Evolutionary conservation across 192 early-diverging fungal genomes (phyloP).

Genomic region (Ramicandelaber brevisporus): DNA sequence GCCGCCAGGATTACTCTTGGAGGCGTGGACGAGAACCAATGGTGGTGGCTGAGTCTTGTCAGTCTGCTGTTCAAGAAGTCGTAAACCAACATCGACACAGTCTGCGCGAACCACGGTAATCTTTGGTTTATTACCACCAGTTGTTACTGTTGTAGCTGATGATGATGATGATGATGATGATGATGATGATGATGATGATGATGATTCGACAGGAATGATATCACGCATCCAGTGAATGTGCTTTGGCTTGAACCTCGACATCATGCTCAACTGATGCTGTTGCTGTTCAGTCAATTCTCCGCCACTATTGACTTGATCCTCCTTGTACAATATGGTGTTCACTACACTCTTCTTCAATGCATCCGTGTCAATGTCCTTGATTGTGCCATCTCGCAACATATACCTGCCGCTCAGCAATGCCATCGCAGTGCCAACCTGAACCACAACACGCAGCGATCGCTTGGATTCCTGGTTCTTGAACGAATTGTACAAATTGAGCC

Average conservation of each 20-base stretch:
- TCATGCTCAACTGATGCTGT: too few relatives aligned
- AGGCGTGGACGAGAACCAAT: constrained; percentile 13
- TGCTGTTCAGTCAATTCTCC: constrained; percentile 18
- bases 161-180: too few relatives aligned
- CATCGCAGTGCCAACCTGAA: constrained; percentile 16
- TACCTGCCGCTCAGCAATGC: constrained; percentile 16
- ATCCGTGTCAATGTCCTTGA: constrained; percentile 13
- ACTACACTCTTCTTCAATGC: constrained; percentile 11
- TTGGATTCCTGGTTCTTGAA: constrained; percentile 15
- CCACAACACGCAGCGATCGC: constrained; percentile 15
- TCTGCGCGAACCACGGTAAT: constrained; percentile 15
- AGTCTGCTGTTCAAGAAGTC: constrained; percentile 12
- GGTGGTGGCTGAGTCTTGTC: constrained; percentile 14
- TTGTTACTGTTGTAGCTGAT: too few relatives aligned
- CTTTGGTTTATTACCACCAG: constrained; percentile 12
- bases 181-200: too few relatives aligned
- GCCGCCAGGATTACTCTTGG: constrained; percentile 17
- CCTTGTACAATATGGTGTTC: constrained; percentile 12
- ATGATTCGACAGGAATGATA: too few relatives aligned
- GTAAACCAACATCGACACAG: constrained; percentile 9
- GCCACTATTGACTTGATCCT: constrained; percentile 15
- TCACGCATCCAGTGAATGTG: too few relatives aligned
- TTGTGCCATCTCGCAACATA: constrained; percentile 11
- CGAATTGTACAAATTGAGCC: constrained; percentile 9
- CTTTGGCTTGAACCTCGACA: too few relatives aligned